Evolutionary conservation across 352 stramenopile genomes (phyloP).

Genomic region (Thalassiosira mediterranea): DNA sequence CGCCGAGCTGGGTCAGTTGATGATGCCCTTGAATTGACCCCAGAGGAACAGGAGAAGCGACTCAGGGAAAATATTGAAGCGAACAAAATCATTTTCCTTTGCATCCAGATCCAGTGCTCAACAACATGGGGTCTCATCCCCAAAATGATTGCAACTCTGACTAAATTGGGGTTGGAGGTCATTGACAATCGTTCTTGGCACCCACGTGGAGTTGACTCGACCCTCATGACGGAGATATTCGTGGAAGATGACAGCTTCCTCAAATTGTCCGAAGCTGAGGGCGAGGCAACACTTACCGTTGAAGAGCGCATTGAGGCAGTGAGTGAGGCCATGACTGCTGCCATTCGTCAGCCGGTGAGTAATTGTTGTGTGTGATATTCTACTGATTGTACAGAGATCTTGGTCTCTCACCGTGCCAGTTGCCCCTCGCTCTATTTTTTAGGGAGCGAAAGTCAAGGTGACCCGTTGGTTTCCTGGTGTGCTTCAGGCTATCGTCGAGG

Average conservation of each 20-base stretch:
- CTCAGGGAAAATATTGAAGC: conserved; percentile 35
- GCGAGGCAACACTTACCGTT: conserved; percentile 27
- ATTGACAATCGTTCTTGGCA: conserved; percentile 79
- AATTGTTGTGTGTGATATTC: not conserved
- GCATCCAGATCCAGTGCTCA: conserved; percentile 73
- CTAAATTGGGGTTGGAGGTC: conserved; percentile 57
- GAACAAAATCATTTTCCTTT: conserved; percentile 69
- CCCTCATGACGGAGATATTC: conserved; percentile 80
- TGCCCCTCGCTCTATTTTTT: too few relatives aligned
- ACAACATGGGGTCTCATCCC: conserved; percentile 67
- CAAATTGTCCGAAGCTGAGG: conserved; percentile 5
- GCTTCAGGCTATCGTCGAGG: conserved; percentile 67
- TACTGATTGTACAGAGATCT: too few relatives aligned
- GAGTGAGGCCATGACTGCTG: conserved; percentile 35
- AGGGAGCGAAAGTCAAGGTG: conserved; percentile 72
- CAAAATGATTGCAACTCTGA: conserved; percentile 62
- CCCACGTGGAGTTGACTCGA: conserved; percentile 67
- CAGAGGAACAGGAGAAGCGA: conserved; percentile 42
- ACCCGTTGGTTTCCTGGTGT: conserved; percentile 77
- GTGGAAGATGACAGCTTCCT: conserved; percentile 49
- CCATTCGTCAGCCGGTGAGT: conserved; percentile 56
- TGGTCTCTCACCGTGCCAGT: not conserved
- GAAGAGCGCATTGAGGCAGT: conserved; percentile 61
- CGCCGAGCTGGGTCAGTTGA: conserved; percentile 26
- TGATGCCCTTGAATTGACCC: conserved; percentile 37